phyloP scores from a whole-genome alignment of 2,329 filamentous ascomycete species.

The Onygenales sp. region DNA sequence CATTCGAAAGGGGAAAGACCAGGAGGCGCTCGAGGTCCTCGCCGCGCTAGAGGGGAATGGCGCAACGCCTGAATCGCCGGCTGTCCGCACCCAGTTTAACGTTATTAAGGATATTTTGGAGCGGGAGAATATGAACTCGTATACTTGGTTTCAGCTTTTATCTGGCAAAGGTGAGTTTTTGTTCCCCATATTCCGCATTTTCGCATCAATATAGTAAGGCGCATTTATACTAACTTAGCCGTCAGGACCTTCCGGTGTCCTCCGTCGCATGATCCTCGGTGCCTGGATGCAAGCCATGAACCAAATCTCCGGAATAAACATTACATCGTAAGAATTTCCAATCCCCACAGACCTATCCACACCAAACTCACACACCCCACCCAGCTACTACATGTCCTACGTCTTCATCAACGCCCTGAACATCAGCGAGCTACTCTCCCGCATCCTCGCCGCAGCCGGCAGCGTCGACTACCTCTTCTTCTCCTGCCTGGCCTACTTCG shows the following conservation, averaged over 20 bases:
- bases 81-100: conserved; percentile 22
- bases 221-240: neutral
- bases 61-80: conserved; percentile 17
- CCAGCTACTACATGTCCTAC: conserved; percentile 29
- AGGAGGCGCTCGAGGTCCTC: conserved; percentile 8
- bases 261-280: conserved; percentile 37
- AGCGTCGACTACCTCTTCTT: conserved; percentile 39
- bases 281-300: conserved; percentile 34
- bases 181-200: neutral
- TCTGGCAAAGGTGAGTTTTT: conserved; percentile 23
- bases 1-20: conserved; percentile 8
- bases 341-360: conserved; percentile 2
- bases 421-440: conserved; percentile 25
- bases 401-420: conserved; percentile 36
- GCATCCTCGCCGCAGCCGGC: conserved; percentile 38
- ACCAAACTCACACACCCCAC: neutral
- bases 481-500: conserved; percentile 33
- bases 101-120: conserved; percentile 32
- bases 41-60: conserved; percentile 21
- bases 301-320: conserved; percentile 29
- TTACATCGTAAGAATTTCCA: conserved; percentile 16
- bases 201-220: neutral
- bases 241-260: conserved; percentile 26
- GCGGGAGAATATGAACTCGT: conserved; percentile 35
- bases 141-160: conserved; percentile 37